Conservation (phyloP, 805 yeast species). For the Cyberlindnera samutprakarnensis region DNA sequence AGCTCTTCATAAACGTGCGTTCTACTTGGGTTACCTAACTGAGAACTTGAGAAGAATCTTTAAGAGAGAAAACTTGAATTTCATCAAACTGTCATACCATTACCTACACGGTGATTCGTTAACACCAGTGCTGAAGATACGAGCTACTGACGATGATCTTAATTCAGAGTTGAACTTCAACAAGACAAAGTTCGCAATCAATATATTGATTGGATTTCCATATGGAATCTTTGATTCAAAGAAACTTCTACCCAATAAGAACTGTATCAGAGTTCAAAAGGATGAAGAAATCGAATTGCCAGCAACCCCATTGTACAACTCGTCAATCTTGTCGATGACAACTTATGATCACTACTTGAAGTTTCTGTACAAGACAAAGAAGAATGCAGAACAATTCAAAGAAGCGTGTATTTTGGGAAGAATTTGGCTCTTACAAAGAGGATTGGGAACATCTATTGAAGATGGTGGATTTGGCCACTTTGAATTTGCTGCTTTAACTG, state of each 20-base stretch:
- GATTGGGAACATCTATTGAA: conserved; percentile 54
- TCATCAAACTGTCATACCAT: conserved; percentile 49
- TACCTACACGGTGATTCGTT: conserved; percentile 70
- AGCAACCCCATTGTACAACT: conserved; percentile 84
- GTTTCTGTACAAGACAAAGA: conserved; percentile 67
- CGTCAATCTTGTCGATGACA: conserved; percentile 65
- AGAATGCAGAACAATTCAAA: conserved; percentile 69
- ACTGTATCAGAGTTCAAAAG: conserved; percentile 62
- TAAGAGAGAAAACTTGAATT: conserved; percentile 43
- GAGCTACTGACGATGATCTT: conserved; percentile 41
- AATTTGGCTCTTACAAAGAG: conserved; percentile 86
- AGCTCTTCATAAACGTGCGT: conserved; percentile 83
- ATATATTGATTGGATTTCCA: conserved; percentile 69
- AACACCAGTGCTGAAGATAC: conserved; percentile 65
- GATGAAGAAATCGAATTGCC: conserved; percentile 36
- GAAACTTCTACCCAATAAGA: conserved; percentile 72
- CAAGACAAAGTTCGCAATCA: conserved; percentile 64
- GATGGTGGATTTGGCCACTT: conserved; percentile 88
- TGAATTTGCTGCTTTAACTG: conserved; percentile 77
- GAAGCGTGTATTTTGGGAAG: conserved; percentile 86
- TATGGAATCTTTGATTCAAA: conserved; percentile 62
- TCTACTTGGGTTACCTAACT: conserved; percentile 74
- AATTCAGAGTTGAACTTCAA: conserved; percentile 48
- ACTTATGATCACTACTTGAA: conserved; percentile 64
- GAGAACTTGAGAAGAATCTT: conserved; percentile 49